Conservation (phyloP, 768 basidiomycete genomes). For the Termitomyces sp. region DNA sequence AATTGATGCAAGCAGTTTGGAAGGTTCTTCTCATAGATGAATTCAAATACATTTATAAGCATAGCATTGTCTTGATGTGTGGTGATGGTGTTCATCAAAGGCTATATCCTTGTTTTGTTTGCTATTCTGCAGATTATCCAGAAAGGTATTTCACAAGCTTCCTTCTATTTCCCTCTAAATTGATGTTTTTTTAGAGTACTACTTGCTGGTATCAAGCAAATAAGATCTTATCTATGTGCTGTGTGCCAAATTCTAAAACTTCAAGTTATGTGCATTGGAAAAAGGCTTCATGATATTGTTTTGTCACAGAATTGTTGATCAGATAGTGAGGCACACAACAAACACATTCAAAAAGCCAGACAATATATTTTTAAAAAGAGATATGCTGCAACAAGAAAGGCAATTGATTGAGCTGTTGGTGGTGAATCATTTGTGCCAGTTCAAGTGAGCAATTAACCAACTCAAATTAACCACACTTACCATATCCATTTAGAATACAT, state of each 20-base stretch:
- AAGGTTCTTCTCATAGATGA: neutral
- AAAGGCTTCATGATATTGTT: neutral
- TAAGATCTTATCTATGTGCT: neutral
- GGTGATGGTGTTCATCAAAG: neutral
- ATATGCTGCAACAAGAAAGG: neutral
- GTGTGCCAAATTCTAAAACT: neutral
- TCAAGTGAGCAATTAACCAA: neutral
- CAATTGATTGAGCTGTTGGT: neutral
- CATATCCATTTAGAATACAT: neutral
- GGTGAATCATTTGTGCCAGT: neutral
- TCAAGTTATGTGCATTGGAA: neutral
- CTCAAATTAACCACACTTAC: neutral
- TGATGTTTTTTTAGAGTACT: neutral
- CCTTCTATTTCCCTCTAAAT: no score
- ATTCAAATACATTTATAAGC: neutral
- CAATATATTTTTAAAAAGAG: neutral
- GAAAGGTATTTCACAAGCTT: neutral
- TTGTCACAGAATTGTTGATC: neutral
- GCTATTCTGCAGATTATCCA: neutral
- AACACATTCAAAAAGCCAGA: neutral
- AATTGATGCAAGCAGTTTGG: neutral
- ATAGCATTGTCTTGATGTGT: neutral
- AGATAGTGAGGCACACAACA: neutral
- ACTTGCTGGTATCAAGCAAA: neutral
- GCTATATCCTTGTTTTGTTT: neutral